Evolutionary conservation across 2,329 filamentous ascomycete genomes (phyloP), one percentile per base, ranked within the genome.

Genomic region (Neoascochyta sp.): DNA sequence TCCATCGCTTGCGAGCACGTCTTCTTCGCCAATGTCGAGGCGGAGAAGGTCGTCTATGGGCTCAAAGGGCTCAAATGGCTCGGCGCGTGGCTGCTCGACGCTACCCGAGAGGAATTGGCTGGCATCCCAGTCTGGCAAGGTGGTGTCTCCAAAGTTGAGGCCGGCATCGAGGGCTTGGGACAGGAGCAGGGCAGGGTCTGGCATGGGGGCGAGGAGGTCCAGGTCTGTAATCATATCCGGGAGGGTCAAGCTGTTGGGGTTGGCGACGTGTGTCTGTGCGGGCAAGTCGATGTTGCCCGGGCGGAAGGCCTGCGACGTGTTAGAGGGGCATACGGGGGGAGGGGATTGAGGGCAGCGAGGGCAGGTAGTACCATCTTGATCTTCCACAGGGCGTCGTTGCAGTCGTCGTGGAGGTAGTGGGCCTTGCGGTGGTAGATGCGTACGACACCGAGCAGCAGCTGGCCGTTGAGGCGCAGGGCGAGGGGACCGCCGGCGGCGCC

Each of bases 361-460:
- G 8, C 24, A 18, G 18, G 14, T 27, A 46, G 22, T 68, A 95
- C 90, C 88, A 96, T 93, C 62, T 96, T 95, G 54, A 98, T 95
- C 70, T 95, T 96, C 74, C 94, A 82, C 46, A 98, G 72, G 21
- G 90, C 90, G 66, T 98, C 92, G 55, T 94, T 95, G 68, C 92
- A 98, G 61, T 98, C 92, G 57, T 98, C 92, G 26, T 96, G 73
- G 28, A 98, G 71, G 65, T 98, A 98, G 54, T 89, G 84, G 57
- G 92, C 90, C 69, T 98, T 98, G 57, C 92, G 78, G 65, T 89
- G 93, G 66, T 98, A 98, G 57, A 98, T 98, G 59, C 90, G 81
- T 50, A 95, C 92, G 15, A 98, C 92, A 68, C 92, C 92, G 33
- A 98, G 76, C 57, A 98, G 72, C 35, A 98, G 74, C 69, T 98